Evolutionary conservation across 1,284 basidiomycete genomes (phyloP), one percentile per base, ranked within the genome.

Genomic region (Vanrija humicola): DNA sequence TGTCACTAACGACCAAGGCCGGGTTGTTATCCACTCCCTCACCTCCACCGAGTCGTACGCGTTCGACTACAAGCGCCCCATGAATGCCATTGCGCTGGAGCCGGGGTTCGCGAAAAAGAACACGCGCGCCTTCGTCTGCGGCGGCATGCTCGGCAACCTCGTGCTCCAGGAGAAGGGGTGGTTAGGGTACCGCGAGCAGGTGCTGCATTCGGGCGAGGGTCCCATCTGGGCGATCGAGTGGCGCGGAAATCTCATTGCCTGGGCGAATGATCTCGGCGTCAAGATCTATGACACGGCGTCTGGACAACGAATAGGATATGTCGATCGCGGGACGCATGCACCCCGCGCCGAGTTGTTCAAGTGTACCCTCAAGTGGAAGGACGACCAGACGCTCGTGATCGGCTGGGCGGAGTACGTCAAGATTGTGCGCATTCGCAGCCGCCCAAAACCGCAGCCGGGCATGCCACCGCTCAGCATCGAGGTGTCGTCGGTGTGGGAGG

Each of bases 371-470:
- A 80, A 86, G 61, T 99, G 93, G 94, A 89, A 92, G 71, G 90
- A 95, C 68, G 87, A 92, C 64, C 82, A 83, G 1, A 94, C 92
- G 0, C 82, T 99, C 2, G 81, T 98, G 45, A 88, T 98, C 54
- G 89, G 86, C 1, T 98, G 95, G 94, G 95, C 92, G 3, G 89
- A 96, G 71, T 82, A 87, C 59, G 91, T 98, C 80, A 96, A 94
- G 73, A 85, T 98, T 14, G 90, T 89, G 12, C 84, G 89, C 10
- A 82, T 94, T 51, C 84, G 75, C 1, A 52, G 65, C 18, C 62
- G 89, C 5, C 80, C 82, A 5, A 80, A 82, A 25, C 80, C 82
- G 6, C 80, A 82, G 23, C 50, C 58, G 25, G 55, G 59, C 15
- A 62, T 69, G 21, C 70, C 70, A 3, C 52, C 61, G 5, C 55